Base-by-base conservation (phyloP, 1,139 yeast genomes). In the Hansenula sp. region DNA sequence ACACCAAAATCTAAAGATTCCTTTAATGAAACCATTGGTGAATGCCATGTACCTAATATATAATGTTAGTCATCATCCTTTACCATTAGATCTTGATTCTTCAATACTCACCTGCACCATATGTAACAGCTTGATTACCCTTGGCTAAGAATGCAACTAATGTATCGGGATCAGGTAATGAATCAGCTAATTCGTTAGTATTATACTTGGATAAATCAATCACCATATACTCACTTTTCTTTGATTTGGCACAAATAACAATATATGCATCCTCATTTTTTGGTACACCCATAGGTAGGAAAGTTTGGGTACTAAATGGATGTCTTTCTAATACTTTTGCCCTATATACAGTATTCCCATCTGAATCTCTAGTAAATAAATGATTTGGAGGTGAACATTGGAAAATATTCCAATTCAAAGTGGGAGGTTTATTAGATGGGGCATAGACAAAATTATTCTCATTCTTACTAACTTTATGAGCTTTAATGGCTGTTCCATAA, bases 401-500 rank as follows among this genome's bases (percentile, higher is more conserved):
- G 63, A 90, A 91, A 35, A 91, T 74, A 61, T 90, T 88, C 85
- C 90, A 82, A 54, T 86, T 84, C 4, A 95, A 81, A 0, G 77
- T 70, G 0, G 79, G 73, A 4, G 41, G 46, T 2, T 28, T 38
- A 3, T 45, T 43, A 0, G 58, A 21, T 58, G 79, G 72, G 12
- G 81, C 72, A 1, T 65, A 46, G 1, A 49, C 50, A 53, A 72
- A 85, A 40, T 70, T 68, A 62, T 84, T 84, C 11, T 66, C 65
- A 3, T 86, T 70, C 1, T 89, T 84, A 3, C 93, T 81, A 10
- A 89, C 94, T 50, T 83, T 74, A 53, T 77, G 79, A 40, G 88
- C 65, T 58, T 90, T 91, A 5, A 78, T 70, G 1, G 97, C 97
- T 3, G 97, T 90, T n/a, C 97, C 98, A 58, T 91, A 90, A 62